Conservation (phyloP, 441 rosid genomes). For the Erodium moschatum region DNA sequence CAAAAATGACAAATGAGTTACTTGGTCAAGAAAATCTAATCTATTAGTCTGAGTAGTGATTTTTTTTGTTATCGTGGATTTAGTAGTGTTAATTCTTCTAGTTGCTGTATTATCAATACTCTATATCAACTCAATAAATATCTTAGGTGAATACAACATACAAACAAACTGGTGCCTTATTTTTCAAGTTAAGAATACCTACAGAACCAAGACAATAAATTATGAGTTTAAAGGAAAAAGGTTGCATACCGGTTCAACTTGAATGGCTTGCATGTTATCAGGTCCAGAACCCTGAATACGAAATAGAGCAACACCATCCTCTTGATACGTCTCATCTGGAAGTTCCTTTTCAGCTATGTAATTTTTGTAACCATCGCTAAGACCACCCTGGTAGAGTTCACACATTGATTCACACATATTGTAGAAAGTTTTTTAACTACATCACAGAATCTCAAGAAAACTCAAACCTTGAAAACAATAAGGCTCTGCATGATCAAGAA, state of each 20-base stretch:
- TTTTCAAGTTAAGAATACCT: constrained; percentile 12
- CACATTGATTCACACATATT: constrained; percentile 14
- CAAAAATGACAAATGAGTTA: background rate
- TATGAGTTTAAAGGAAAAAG: constrained; percentile 2
- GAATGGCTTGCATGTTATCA: constrained; percentile 95
- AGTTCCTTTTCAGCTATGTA: constrained; percentile 59
- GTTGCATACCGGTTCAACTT: constrained; percentile 77
- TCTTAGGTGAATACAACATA: background rate
- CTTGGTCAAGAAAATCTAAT: background rate
- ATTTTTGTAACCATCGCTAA: constrained; percentile 70
- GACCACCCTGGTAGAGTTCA: constrained; percentile 62
- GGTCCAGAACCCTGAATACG: constrained; percentile 96
- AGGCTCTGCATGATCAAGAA: constrained; percentile 88
- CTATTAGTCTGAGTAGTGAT: background rate
- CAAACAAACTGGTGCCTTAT: background rate
- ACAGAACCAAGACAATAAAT: constrained; percentile 5
- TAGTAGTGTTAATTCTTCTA: background rate
- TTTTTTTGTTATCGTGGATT: background rate
- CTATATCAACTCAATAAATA: background rate
- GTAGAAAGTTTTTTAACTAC: constrained; percentile 10
- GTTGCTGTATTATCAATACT: background rate
- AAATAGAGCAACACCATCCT: constrained; percentile 69
- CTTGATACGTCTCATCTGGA: constrained; percentile 64
- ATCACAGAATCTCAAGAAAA: constrained; percentile 10
- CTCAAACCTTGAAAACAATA: constrained; percentile 69